These are phyloP conservation scores for Heritiera fomes DNA, from an alignment of 345 rosid species.

Conservation along the genomic window DNA sequence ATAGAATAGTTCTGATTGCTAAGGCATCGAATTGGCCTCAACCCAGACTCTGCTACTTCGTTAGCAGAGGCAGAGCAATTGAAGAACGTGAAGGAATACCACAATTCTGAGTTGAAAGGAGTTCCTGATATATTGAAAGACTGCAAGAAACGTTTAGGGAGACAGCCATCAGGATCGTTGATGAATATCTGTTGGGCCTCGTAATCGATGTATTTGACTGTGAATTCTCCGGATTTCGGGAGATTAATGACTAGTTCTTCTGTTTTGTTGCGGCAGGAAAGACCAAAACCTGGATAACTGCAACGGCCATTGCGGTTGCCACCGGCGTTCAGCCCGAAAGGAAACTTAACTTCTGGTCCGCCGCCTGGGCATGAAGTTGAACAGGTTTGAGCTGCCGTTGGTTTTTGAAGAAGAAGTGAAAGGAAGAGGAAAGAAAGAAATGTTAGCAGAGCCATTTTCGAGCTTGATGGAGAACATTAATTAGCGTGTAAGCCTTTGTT, in stretches of 20 bases:
- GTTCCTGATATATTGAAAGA: conserved; percentile 32
- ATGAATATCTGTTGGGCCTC: conserved; percentile 22
- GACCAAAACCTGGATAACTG: conserved; percentile 47
- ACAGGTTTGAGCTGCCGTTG: not conserved
- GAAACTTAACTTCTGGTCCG: not conserved
- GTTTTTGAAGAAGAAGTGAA: not conserved
- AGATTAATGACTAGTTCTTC: conserved; percentile 29
- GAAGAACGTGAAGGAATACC: conserved; percentile 27
- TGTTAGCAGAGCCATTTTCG: not conserved
- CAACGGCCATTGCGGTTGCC: conserved; percentile 14
- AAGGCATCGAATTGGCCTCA: conserved; percentile 35
- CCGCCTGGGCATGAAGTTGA: not conserved
- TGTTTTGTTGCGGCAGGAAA: conserved; percentile 35
- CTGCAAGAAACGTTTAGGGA: conserved; percentile 31
- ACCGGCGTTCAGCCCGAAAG: conserved; percentile 5
- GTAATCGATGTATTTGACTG: conserved; percentile 44
- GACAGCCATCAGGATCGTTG: conserved; percentile 43
- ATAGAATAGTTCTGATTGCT: conserved; percentile 35
- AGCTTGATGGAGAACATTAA: not conserved
- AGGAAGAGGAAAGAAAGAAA: not conserved
- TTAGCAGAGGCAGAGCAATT: conserved; percentile 37
- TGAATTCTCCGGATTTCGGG: conserved; percentile 39
- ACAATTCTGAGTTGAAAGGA: not conserved
- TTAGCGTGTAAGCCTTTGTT: not conserved
- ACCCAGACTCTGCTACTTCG: not conserved